Conservation (phyloP, 352 stramenopile genomes). For the Saprolegnia parasitica region DNA sequence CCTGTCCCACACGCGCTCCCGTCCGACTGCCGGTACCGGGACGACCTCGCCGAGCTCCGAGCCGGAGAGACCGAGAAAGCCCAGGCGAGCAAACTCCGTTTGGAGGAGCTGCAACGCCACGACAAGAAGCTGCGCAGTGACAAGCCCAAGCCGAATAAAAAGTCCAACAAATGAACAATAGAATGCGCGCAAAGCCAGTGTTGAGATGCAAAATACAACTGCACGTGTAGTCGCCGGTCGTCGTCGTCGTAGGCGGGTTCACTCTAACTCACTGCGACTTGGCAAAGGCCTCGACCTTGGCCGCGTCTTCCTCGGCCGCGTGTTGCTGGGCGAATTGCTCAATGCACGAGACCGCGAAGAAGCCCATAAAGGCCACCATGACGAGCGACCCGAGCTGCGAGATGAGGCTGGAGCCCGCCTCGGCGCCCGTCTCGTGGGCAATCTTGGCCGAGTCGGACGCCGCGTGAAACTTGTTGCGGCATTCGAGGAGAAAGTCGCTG, state of each 20-base stretch:
- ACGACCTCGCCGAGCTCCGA: constrained; percentile 60
- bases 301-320: constrained; percentile 81
- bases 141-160: neutral
- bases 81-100: constrained; percentile 57
- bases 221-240: too few species aligned
- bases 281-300: constrained; percentile 43
- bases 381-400: constrained; percentile 73
- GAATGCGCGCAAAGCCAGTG: too few species aligned
- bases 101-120: constrained; percentile 64
- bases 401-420: constrained; percentile 56
- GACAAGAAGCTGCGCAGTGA: constrained; percentile 44
- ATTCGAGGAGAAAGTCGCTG: constrained; percentile 82
- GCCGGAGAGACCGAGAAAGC: constrained; percentile 50
- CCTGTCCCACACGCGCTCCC: constrained; percentile 42
- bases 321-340: constrained; percentile 89
- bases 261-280: neutral
- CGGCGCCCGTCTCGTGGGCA: constrained; percentile 37
- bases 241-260: too few species aligned
- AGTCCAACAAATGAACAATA: neutral
- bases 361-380: constrained; percentile 85
- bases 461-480: constrained; percentile 83
- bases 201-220: too few species aligned
- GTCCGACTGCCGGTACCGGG: constrained; percentile 57
- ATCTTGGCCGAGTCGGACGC: constrained; percentile 30
- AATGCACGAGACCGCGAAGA: constrained; percentile 88